phyloP scores from a whole-genome alignment of 139 green algal genomes.

The Picochlorum sp. region DNA sequence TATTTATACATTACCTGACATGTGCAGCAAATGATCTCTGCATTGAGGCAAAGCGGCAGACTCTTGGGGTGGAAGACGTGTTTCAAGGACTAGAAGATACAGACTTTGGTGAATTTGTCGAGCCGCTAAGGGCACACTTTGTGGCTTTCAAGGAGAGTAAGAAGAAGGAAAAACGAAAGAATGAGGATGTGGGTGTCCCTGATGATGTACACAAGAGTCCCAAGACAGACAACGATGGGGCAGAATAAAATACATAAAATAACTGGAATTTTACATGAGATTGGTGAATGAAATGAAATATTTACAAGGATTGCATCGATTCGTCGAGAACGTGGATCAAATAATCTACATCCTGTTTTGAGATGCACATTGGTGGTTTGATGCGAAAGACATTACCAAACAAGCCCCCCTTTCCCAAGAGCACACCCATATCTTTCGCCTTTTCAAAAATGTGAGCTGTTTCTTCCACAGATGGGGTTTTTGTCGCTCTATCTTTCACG shows the following conservation, averaged over 20 bases:
- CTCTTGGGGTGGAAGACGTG: conserved; percentile 72
- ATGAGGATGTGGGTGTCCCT: conserved; percentile 9
- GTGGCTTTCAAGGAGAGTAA: conserved; percentile 16
- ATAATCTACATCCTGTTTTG: conserved; percentile 74
- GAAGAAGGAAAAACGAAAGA: conserved; percentile 26
- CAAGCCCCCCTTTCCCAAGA: conserved; percentile 93
- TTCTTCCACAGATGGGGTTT: conserved; percentile 78
- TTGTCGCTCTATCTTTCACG: conserved; percentile 81
- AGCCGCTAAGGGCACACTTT: conserved; percentile 48
- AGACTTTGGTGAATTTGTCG: conserved; percentile 70
- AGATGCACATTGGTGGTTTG: conserved; percentile 98
- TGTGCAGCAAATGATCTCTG: conserved; percentile 78
- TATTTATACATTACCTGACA: conserved; percentile 84
- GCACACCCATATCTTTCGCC: conserved; percentile 84
- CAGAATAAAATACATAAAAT: not conserved
- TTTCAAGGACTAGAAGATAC: conserved; percentile 65
- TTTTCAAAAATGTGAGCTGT: conserved; percentile 70
- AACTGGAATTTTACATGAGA: not conserved
- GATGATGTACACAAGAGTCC: not conserved
- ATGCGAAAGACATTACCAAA: conserved; percentile 96
- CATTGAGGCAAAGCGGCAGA: conserved; percentile 68
- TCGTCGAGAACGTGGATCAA: conserved; percentile 73
- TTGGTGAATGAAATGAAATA: not conserved
- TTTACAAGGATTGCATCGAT: conserved; percentile 45
- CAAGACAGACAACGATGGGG: conserved; percentile 3